Conservation (phyloP, 306 rosid genomes). For the Vigna radiata region DNA sequence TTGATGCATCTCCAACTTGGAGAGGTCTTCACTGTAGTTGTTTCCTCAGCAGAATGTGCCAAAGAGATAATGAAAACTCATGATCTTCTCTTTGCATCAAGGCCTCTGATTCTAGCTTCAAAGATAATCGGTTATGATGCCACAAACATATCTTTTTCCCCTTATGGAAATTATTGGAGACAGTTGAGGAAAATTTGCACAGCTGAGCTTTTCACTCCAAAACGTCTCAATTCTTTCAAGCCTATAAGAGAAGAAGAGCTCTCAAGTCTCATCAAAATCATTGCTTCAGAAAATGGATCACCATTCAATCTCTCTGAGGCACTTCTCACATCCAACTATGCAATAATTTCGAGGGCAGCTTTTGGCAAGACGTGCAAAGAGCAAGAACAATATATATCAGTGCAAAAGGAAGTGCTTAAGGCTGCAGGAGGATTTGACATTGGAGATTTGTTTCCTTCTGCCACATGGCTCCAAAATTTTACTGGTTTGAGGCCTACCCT, state of each 20-base stretch:
- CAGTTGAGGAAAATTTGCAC: neutral
- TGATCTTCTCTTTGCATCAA: constrained; percentile 43
- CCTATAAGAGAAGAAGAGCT: constrained; percentile 49
- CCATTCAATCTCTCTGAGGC: constrained; percentile 40
- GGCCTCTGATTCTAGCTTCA: constrained; percentile 38
- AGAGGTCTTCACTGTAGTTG: constrained; percentile 38
- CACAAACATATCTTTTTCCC: constrained; percentile 27
- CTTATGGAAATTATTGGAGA: constrained; percentile 14
- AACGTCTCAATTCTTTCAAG: neutral
- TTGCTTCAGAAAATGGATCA: constrained; percentile 32
- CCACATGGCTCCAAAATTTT: constrained; percentile 35
- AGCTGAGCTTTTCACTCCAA: neutral
- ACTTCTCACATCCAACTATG: neutral
- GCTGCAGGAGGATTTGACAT: constrained; percentile 40
- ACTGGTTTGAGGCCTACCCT: constrained; percentile 42
- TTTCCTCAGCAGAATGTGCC: constrained; percentile 52
- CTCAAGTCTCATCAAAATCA: constrained; percentile 4
- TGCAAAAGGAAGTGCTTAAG: neutral
- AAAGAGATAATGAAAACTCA: constrained; percentile 45
- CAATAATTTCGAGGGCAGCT: constrained; percentile 32
- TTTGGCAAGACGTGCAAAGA: constrained; percentile 37
- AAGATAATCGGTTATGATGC: constrained; percentile 11
- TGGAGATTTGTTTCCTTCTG: constrained; percentile 53
- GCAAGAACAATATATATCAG: constrained; percentile 15
- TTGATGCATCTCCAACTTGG: constrained; percentile 46